Base-by-base conservation (phyloP, 345 rosid species). In the Raphanus raphanistrum region DNA sequence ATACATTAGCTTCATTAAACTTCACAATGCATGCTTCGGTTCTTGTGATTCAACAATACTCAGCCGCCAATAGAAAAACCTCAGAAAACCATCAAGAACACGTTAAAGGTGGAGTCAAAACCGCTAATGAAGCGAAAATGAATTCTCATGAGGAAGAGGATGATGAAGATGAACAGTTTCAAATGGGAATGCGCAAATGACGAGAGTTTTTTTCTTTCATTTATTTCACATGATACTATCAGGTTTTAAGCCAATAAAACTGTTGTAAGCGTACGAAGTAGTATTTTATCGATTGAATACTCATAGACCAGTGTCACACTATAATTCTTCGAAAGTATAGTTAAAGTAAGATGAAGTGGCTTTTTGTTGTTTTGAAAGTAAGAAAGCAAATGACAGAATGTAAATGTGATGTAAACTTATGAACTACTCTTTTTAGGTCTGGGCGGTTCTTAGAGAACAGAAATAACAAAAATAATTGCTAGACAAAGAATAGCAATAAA, bases 1-100 rank as follows among this genome's bases (percentile, higher is more conserved):
- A 87, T 62, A 65, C 84, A 2, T 68, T 91, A 61, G 78, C 67
- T 16, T 80, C 84, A 0, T 82, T 89, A 2, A 70, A 75, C 35
- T 88, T 85, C 55, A 79, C 88, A 1, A 78, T 62, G 70, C 84
- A 77, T 10, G 83, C 90, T 35, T 90, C 92, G 0, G 87, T 90
- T 57, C 86, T 90, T 17, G 92, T 90, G 21, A 70, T 91, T 63
- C 92, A 91, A 28, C 90, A 85, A 58, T 85, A 88, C 58, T 50
- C 78, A 10, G 15, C 79, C 4, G 8, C 60, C 9, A 58, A 28
- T 4, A 43, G 35, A 54, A 5, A 69, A 17, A 16, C n/a, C 9
- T 63, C 35, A 32, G 80, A 4, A 15, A 45, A 71, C 38, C 48
- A 78, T 21, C 61, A 45, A 72, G 59, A 52, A 68, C 27, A 27